A percentile compares a stretch with the other conserved stretches of the same genome.
phyloP scores from a whole-genome alignment of 768 basidiomycete genomes.

The Cystofilobasidium ferigula region DNA sequence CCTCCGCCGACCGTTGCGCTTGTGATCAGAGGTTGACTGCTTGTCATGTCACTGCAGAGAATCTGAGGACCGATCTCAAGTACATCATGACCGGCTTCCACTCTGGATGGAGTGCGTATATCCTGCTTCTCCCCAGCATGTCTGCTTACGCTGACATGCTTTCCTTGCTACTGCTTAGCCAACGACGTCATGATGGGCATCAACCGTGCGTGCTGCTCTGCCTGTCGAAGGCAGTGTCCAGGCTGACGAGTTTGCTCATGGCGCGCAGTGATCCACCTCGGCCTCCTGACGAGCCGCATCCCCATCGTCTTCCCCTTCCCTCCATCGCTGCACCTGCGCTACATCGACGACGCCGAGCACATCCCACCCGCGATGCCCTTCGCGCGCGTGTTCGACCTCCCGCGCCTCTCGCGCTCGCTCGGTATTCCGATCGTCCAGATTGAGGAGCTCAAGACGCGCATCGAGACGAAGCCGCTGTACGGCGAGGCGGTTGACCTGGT shows the following conservation, averaged over 20 bases:
- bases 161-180: constrained; percentile 18
- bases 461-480: constrained; percentile 21
- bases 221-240: not conserved
- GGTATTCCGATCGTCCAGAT: constrained; percentile 27
- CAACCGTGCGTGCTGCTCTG: constrained; percentile 18
- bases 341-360: constrained; percentile 27
- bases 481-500: constrained; percentile 23
- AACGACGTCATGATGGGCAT: constrained; percentile 29
- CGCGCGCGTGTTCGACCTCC: constrained; percentile 27
- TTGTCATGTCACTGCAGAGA: too few relatives aligned
- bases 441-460: constrained; percentile 26
- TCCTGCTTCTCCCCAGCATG: not conserved
- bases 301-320: constrained; percentile 29
- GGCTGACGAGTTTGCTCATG: not conserved
- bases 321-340: constrained; percentile 25
- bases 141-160: not conserved
- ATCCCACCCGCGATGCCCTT: constrained; percentile 26
- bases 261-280: constrained; percentile 26
- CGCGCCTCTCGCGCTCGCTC: constrained; percentile 21
- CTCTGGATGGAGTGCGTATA: constrained; percentile 25
- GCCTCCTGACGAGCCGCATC: constrained; percentile 24
- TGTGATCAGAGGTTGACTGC: too few relatives aligned
- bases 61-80: constrained; percentile 24
- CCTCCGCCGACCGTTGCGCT: not conserved
- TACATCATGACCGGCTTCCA: constrained; percentile 27